phyloP scores from a whole-genome alignment of 306 rosid species.

The Cucurbita maxima region DNA sequence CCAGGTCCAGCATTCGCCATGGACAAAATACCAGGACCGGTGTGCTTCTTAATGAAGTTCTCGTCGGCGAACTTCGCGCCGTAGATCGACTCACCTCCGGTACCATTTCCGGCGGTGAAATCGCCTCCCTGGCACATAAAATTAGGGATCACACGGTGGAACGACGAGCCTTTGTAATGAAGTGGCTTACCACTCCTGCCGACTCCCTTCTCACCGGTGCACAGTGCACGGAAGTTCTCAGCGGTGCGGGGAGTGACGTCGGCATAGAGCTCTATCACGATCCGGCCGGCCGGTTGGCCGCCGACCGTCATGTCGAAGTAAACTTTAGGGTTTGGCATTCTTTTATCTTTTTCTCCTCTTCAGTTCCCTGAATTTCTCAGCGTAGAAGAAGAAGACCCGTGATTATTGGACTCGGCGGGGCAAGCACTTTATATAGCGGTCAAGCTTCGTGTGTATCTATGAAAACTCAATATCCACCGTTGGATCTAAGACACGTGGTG shows the following conservation, averaged over 20 bases:
- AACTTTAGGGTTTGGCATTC: constrained; percentile 55
- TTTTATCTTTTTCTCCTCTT: not conserved
- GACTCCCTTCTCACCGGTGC: constrained; percentile 85
- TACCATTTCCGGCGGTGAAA: constrained; percentile 87
- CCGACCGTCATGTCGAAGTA: constrained; percentile 69
- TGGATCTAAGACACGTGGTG: not conserved
- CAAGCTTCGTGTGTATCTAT: not conserved
- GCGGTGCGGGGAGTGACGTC: constrained; percentile 63
- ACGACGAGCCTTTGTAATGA: constrained; percentile 69
- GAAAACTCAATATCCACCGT: not conserved
- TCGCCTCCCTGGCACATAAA: constrained; percentile 98
- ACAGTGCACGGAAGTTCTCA: constrained; percentile 91
- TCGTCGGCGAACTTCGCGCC: constrained; percentile 84
- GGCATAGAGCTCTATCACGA: constrained; percentile 78
- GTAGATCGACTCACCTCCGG: constrained; percentile 90
- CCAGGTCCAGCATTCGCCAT: constrained; percentile 91
- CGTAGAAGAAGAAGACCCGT: not conserved
- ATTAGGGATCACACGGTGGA: constrained; percentile 87
- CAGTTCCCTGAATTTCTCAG: not conserved
- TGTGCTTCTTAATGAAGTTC: constrained; percentile 82
- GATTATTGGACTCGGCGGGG: not conserved
- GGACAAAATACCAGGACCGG: constrained; percentile 67
- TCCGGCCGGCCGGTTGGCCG: constrained; percentile 44
- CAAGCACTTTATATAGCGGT: not conserved
- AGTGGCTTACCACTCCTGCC: constrained; percentile 70